These are phyloP conservation scores for Sordaria brevicollis DNA, from an alignment of 495 filamentous ascomycete species.

Conservation along the genomic window DNA sequence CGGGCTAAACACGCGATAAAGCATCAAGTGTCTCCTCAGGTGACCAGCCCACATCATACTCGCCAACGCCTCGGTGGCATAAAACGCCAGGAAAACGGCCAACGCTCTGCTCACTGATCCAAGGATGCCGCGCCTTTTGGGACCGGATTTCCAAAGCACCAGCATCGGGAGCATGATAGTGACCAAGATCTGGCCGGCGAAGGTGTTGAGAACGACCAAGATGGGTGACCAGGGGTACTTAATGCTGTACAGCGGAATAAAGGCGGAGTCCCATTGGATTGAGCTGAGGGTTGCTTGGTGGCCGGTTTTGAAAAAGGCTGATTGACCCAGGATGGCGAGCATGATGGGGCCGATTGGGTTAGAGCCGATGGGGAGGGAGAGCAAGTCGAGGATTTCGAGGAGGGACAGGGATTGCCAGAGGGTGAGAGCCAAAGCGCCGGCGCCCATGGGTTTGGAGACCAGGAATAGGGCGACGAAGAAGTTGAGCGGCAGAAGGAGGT, in stretches of 20 bases:
- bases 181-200: slow-evolving; percentile 79
- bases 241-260: slow-evolving; percentile 75
- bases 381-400: slow-evolving; percentile 78
- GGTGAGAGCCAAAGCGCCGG: slow-evolving; percentile 67
- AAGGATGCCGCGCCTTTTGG: slow-evolving; percentile 49
- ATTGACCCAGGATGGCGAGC: slow-evolving; percentile 75
- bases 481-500: slow-evolving; percentile 72
- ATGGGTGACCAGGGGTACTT: slow-evolving; percentile 84
- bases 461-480: slow-evolving; percentile 66
- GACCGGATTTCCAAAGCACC: slow-evolving; percentile 72
- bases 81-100: slow-evolving; percentile 66
- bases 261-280: slow-evolving; percentile 97
- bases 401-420: slow-evolving; percentile 79
- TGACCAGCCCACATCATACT: slow-evolving; percentile 83
- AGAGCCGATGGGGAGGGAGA: slow-evolving; percentile 41
- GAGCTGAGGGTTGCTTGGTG: slow-evolving; percentile 81
- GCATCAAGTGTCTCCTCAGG: slow-evolving; percentile 85
- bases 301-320: slow-evolving; percentile 95
- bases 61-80: slow-evolving; percentile 67
- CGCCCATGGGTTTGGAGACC: slow-evolving; percentile 91
- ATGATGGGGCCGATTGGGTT: slow-evolving; percentile 75
- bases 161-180: slow-evolving; percentile 68
- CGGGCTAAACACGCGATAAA: slow-evolving; percentile 91
- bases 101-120: slow-evolving; percentile 58
- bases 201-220: slow-evolving; percentile 73